Evolutionary conservation across 2,329 filamentous ascomycete genomes (phyloP).

Genomic region (Colletotrichum australisinense): DNA sequence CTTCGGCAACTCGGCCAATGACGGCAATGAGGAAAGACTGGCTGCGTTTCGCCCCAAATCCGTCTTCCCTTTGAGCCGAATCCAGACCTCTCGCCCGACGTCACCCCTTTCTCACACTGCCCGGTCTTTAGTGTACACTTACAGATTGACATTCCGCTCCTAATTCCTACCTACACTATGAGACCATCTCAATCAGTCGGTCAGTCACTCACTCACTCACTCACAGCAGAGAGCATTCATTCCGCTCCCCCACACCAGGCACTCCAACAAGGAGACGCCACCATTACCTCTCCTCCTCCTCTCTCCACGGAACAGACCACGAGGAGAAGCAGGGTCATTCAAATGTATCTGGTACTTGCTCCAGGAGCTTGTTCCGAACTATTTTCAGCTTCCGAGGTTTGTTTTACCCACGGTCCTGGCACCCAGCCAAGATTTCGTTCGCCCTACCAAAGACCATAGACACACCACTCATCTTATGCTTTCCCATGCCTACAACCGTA

Average conservation of each 20-base stretch:
- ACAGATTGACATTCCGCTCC: not conserved
- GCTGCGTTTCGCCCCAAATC: conserved; percentile 33
- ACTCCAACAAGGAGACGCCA: not conserved
- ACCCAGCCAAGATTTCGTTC: conserved; percentile 7
- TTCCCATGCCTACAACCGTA: not conserved
- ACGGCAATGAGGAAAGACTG: conserved; percentile 44
- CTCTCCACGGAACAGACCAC: not conserved
- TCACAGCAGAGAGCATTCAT: conserved; percentile 9
- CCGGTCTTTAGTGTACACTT: not conserved
- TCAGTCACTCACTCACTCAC: not conserved
- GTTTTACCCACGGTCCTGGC: conserved; percentile 28
- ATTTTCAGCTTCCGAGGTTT: conserved; percentile 30
- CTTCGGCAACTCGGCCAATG: conserved; percentile 61
- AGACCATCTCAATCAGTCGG: not conserved
- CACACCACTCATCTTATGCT: not conserved
- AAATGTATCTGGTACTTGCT: conserved; percentile 24
- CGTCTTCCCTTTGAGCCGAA: conserved; percentile 51
- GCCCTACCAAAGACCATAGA: not conserved
- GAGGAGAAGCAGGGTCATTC: not conserved
- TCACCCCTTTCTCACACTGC: conserved; percentile 26
- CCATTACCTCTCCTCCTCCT: not conserved
- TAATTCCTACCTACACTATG: not conserved
- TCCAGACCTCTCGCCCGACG: conserved; percentile 27
- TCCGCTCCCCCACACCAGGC: conserved; percentile 1
- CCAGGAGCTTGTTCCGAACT: conserved; percentile 9